Evolutionary conservation across 116 monocot genomes (phyloP), one percentile per base, ranked within the genome.

Genomic region (Posidonia oceanica): DNA sequence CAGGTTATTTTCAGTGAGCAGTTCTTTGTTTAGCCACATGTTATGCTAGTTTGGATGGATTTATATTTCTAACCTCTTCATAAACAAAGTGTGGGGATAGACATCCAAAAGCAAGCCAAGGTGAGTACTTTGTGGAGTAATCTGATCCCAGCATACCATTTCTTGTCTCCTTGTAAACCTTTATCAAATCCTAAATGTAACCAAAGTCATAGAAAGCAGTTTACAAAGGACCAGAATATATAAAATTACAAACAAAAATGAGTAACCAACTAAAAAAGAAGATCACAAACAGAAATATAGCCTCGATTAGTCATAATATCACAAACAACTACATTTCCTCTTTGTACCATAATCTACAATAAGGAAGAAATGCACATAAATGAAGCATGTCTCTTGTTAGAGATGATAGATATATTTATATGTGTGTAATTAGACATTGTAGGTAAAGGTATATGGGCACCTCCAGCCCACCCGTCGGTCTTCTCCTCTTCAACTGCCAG

Each of bases 91-190:
- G 84, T 59, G 96, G 84, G 57, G 96, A 96, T 52, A 96, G 79
- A 64, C 91, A 76, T 64, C 96, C 96, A 74, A 76, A 86, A 77
- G 88, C 88, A 69, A 96, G 91, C 96, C 96, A 96, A 61, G 96
- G 91, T 5, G 91, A 91, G 73, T 91, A 96, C 83, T 96, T 96
- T 57, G 95, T 96, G 67, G 95, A 96, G 66, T 96, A 96, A 74
- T 96, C 87, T 63, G 91, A 66, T 40, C 95, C 95, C 60, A 96
- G 12, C 95, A 96, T 91, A 55, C 88, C 95, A 76, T 96, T 96
- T 72, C 91, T 91, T 70, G 86, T 96, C 69, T 88, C 88, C 63
- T 91, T 96, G 66, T 96, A 96, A 15, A 85, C 76, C 69, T 71
- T 88, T 70, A 96, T 22, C 63, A 86, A 65, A 70, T 96, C 96